Percentiles rank a stretch among this genome's conserved stretches.
phyloP scores from a whole-genome alignment of 2,329 filamentous ascomycete genomes.

The Beauveria bassiana region DNA sequence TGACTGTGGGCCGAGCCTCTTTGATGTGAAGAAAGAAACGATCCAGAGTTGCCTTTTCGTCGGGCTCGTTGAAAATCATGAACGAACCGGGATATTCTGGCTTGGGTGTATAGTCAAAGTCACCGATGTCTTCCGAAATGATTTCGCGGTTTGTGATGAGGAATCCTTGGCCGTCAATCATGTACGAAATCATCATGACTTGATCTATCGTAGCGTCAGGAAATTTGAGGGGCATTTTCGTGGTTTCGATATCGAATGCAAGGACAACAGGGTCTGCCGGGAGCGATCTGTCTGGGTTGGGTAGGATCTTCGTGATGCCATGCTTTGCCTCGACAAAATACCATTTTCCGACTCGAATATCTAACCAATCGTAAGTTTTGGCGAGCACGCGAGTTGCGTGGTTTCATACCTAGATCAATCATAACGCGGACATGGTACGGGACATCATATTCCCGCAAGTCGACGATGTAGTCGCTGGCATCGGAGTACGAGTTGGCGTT shows the following conservation, averaged over 20 bases:
- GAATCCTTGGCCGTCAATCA: constrained; percentile 98
- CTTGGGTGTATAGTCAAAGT: constrained; percentile 97
- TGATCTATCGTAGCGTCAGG: constrained; percentile 91
- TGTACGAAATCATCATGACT: constrained; percentile 99
- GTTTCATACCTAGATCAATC: constrained; percentile 70
- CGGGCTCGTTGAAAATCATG: constrained; percentile 96
- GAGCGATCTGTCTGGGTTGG: constrained; percentile 78
- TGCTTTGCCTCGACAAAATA: constrained; percentile 94
- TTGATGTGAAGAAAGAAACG: constrained; percentile 95
- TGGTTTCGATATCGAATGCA: constrained; percentile 99
- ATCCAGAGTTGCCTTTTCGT: constrained; percentile 82
- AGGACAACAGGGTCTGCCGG: constrained; percentile 95
- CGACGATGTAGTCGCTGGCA: constrained; percentile 94
- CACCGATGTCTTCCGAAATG: constrained; percentile 91
- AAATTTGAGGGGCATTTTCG: constrained; percentile 91
- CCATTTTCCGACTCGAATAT: constrained; percentile 95
- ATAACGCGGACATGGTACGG: constrained; percentile 98
- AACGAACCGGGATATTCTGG: constrained; percentile 94
- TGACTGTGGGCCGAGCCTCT: constrained; percentile 87
- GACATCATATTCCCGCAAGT: constrained; percentile 98
- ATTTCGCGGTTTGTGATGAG: constrained; percentile 97
- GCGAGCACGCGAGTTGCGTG: neutral
- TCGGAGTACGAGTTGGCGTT: constrained; percentile 69
- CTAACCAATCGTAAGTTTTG: constrained; percentile 34
- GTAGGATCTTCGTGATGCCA: constrained; percentile 72